Evolutionary conservation across 176 grass and related monocot genomes (phyloP).

Genomic region (Ensete glaucum): DNA sequence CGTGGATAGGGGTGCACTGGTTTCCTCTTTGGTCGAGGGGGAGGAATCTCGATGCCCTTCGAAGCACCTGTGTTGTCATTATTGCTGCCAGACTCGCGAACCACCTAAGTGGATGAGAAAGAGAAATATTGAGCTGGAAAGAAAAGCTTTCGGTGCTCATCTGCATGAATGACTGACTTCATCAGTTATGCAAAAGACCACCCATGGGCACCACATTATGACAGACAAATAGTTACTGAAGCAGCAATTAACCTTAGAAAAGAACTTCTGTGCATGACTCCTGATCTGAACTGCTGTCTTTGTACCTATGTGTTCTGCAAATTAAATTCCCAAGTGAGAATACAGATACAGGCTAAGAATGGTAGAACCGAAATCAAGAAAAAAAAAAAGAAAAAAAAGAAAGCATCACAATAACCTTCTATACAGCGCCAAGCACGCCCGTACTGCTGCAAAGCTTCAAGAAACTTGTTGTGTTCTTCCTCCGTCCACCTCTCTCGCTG

Average conservation of each 20-base stretch:
- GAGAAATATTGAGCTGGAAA: constrained; percentile 3
- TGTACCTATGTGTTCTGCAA: constrained; percentile 82
- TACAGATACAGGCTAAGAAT: too few relatives aligned
- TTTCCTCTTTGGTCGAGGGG: constrained; percentile 82
- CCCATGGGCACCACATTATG: background rate
- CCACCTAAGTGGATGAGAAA: constrained; percentile 30
- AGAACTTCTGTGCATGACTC: constrained; percentile 97
- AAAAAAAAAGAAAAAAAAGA: background rate
- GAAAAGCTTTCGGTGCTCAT: constrained; percentile 22
- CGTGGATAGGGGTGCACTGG: constrained; percentile 54
- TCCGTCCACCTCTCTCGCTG: constrained; percentile 92
- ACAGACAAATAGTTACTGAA: constrained; percentile 13
- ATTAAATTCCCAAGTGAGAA: constrained; percentile 1
- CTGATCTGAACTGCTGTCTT: constrained; percentile 95
- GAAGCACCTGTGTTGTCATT: constrained; percentile 14
- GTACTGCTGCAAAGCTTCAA: constrained; percentile 70
- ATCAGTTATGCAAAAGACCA: background rate
- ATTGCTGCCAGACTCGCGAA: constrained; percentile 38
- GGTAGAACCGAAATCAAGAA: background rate
- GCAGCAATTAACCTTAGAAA: constrained; percentile 56
- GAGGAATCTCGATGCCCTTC: constrained; percentile 63
- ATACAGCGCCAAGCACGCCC: constrained; percentile 84
- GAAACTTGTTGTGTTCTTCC: constrained; percentile 70
- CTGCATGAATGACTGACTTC: constrained; percentile 50
- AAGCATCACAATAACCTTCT: constrained; percentile 37